Conservation (phyloP, 805 yeast genomes). For the Myxozyma mucilagina region DNA sequence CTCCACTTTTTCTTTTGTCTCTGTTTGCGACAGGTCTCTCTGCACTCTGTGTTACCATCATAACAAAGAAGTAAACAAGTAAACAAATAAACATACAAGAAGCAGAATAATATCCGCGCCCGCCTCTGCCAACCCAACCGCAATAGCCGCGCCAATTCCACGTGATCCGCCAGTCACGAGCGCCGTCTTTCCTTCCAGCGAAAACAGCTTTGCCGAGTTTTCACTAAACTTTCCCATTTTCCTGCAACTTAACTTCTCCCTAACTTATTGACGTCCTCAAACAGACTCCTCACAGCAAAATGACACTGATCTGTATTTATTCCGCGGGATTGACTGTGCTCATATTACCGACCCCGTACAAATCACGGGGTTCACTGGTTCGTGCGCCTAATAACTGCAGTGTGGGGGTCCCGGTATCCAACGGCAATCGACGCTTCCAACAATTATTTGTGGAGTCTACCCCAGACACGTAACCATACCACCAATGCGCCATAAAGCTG, state of each 20-base stretch:
- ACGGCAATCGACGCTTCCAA: too few relatives aligned
- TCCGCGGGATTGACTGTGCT: neutral
- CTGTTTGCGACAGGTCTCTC: conserved; percentile 39
- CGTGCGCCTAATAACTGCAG: too few relatives aligned
- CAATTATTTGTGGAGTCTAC: too few relatives aligned
- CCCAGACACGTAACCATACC: too few relatives aligned
- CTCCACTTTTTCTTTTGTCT: conserved; percentile 37
- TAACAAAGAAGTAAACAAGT: neutral
- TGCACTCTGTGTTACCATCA: conserved; percentile 37
- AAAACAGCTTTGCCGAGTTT: conserved; percentile 34
- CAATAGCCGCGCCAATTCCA: conserved; percentile 64
- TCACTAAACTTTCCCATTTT: neutral
- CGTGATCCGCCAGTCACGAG: conserved; percentile 59
- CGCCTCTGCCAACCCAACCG: conserved; percentile 48
- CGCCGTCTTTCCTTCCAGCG: conserved; percentile 47
- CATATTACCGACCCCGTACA: neutral
- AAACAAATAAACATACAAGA: neutral
- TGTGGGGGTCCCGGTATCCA: too few relatives aligned
- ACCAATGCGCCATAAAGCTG: too few relatives aligned
- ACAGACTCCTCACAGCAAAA: too few relatives aligned
- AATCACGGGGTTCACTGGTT: neutral
- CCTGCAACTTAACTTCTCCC: neutral
- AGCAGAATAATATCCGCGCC: conserved; percentile 54
- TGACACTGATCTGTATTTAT: too few relatives aligned
- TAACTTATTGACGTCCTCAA: too few relatives aligned